These are phyloP conservation scores for Didymella lethalis DNA, from an alignment of 2,329 filamentous ascomycete genomes.

Conservation along the genomic window DNA sequence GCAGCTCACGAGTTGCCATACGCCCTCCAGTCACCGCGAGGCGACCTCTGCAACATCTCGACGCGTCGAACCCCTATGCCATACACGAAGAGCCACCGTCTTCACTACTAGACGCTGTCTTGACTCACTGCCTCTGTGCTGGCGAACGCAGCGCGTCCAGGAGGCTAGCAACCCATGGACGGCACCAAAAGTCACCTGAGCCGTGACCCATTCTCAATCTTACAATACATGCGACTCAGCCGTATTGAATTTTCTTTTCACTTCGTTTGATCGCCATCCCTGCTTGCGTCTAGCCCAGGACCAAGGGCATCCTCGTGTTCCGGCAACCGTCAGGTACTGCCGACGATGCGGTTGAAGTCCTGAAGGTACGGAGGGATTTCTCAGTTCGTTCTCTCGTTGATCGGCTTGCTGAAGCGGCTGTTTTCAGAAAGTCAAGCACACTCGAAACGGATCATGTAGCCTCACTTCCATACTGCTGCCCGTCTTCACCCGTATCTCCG, in stretches of 20 bases:
- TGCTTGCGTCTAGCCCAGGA: constrained; percentile 28
- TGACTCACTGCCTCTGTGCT: constrained; percentile 8
- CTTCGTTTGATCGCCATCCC: constrained; percentile 20
- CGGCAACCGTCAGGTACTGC: constrained; percentile 3
- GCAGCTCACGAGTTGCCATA: constrained; percentile 8
- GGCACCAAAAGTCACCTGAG: constrained; percentile 15
- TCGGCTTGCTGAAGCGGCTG: background rate
- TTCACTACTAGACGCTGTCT: constrained; percentile 24
- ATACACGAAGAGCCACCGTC: constrained; percentile 7
- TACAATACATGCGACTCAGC: constrained; percentile 43
- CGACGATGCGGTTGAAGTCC: constrained; percentile 3
- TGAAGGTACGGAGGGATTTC: constrained; percentile 1
- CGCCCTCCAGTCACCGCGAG: background rate
- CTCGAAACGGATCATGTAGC: constrained; percentile 16
- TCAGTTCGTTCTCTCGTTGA: background rate
- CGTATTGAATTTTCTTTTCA: constrained; percentile 24
- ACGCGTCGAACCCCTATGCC: constrained; percentile 3
- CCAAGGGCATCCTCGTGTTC: constrained; percentile 9
- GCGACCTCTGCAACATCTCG: constrained; percentile 1
- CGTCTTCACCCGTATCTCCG: constrained; percentile 24
- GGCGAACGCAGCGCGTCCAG: constrained; percentile 2
- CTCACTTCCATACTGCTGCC: constrained; percentile 11
- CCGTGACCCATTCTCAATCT: constrained; percentile 2
- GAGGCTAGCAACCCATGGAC: background rate
- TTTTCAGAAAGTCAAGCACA: background rate